Evolutionary conservation across 139 green algal genomes (phyloP), one percentile per base, ranked within the genome.

Genomic region (Chlorella sp.): DNA sequence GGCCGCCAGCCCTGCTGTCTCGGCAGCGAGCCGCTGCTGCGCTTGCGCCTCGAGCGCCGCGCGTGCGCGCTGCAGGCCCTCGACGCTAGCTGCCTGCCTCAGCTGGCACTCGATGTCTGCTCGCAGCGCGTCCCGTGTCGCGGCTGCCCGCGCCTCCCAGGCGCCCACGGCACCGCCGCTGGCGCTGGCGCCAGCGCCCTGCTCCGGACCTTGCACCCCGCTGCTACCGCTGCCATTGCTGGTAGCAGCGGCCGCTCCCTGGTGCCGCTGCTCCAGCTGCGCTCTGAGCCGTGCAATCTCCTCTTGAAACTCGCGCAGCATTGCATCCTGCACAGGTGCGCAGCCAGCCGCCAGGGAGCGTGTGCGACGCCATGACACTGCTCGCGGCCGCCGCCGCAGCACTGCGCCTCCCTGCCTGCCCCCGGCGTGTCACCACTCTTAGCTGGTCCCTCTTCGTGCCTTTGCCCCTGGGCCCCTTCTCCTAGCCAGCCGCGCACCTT

Each of bases 251-350:
- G 8, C 53, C 56, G 53, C 69, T 33, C 19, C n/a, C 51, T 75
- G 69, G 53, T 75, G 53, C 53, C 51, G 69, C 38, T 51, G 71
- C 70, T 79, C 81, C 53, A 97, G 87, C 79, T 90, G 65, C 0
- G 82, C 79, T 56, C 92, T 93, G 15, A 98, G 87, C 6, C 84
- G 66, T 2, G 78, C 61, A 35, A 98, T 97, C 77, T 98, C 92
- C 15, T 94, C 89, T 83, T 97, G 94, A 80, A 94, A 97, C 82
- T 97, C 91, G 8, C 90, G 80, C 71, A 98, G 81, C 90, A 97
- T 94, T 17, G 94, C 91, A 71, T 97, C 93, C 87, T 87, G 77
- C 60, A 71, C 5, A 11, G 29, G n/a, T n/a, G n/a, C 27, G 14
- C 60, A 67, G 33, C 56, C 56, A 63, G 56, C 14, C 15, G 23